Evolutionary conservation across 441 rosid genomes (phyloP).

Genomic region (Monsonia emarginata): DNA sequence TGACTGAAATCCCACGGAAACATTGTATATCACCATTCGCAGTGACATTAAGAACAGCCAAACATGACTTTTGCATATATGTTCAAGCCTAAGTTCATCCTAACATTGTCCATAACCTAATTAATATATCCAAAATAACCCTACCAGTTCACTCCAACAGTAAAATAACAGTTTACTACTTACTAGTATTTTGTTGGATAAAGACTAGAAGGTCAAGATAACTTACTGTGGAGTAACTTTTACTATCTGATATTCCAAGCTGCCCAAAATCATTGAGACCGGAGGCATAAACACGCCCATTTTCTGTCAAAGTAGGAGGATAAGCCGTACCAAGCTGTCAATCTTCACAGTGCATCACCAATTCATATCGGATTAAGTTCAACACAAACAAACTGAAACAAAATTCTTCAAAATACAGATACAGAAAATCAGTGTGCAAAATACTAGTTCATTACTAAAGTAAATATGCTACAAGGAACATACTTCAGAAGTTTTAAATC

Average conservation of each 20-base stretch:
- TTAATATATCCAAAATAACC: no score
- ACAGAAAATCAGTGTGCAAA: background rate
- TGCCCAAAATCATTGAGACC: constrained; percentile 93
- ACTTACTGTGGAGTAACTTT: constrained; percentile 44
- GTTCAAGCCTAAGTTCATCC: no score
- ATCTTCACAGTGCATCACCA: constrained; percentile 10
- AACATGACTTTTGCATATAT: no score
- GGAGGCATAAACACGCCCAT: constrained; percentile 66
- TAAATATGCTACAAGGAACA: no score
- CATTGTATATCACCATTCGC: background rate
- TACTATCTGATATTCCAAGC: constrained; percentile 46
- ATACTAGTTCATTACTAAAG: background rate
- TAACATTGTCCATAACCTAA: no score
- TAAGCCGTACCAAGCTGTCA: constrained; percentile 13
- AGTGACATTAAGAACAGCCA: background rate
- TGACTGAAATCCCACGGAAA: background rate
- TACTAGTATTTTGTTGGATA: background rate
- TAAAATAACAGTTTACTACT: no score
- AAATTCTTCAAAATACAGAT: background rate
- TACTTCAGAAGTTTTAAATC: no score
- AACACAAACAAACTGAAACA: background rate
- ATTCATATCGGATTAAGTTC: background rate
- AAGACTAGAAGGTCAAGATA: constrained; percentile 11
- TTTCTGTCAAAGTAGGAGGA: constrained; percentile 39
- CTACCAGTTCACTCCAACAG: no score